Base-by-base conservation (phyloP, 2,329 filamentous ascomycete species). In the Fusarium sterilihyphosum region DNA sequence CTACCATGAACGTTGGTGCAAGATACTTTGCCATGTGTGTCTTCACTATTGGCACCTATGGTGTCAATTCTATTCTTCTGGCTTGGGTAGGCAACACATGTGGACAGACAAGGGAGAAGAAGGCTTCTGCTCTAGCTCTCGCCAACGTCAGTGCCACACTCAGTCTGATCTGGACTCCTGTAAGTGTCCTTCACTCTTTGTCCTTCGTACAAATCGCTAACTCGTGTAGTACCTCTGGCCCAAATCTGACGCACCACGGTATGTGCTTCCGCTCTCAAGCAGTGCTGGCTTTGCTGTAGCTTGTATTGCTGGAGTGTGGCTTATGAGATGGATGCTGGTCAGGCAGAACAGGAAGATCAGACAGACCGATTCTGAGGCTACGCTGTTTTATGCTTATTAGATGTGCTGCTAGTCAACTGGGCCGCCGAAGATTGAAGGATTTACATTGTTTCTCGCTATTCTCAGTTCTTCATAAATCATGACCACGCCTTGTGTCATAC, bases 101-200 rank as follows among this genome's bases (percentile, higher is more conserved):
- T 29, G 85, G 84, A 2, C 86, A 87, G 70, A 86, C 84, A 1
- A 83, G 84, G 17, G 85, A 87, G 77, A 87, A 87, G 80, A 86
- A 85, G 70, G 85, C 86, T 1, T 83, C 82, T 7, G 81, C 84
- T 4, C 78, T 87, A 8, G 84, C 84, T 14, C 46, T 78, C 2
- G 71, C 73, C 29, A 78, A 78, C 8, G 73, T 74, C 50, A 67
- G 70, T 26, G 74, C 72, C 0, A 78, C 74, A 2, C 37, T 78
- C 3, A 74, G 73, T 24, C 54, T 74, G 3, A 74, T 78, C 24
- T 78, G 74, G 71, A 77, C 76, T 9, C 70, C 76, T 8, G 73
- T 73, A 41, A 59, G 73, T 57, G 5, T 2, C 18, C 4, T 47
- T 7, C 5, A 14, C 8, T 47, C 12, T 46, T 7, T 29, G 0